Evolutionary conservation across 106 monocot species (phyloP), one percentile per base, ranked within the genome.

Genomic region (Allium fistulosum): DNA sequence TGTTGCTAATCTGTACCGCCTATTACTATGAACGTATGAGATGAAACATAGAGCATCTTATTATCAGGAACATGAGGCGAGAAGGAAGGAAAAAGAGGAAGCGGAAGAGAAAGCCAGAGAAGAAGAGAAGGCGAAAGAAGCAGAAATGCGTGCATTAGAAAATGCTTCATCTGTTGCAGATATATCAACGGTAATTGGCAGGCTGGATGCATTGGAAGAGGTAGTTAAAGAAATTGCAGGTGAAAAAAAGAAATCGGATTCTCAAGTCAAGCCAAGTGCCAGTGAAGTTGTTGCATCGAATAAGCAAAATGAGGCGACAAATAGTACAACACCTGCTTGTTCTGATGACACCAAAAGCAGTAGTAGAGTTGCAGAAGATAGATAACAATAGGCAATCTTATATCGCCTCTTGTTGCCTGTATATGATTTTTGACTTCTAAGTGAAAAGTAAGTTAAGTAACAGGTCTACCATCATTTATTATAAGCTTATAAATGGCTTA

Each of bases 161-260:
- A 75, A 80, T 67, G 72, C 15, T 10, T 49, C 74, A 7, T 57
- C 79, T 49, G 63, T 59, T 13, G 17, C 67, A 28, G 79, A 80
- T 59, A 57, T 92, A 13, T 78, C 71, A 51, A 64, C 78, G 60
- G 88, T 92, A 26, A 83, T 71, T 61, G 75, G 62, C 11, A 85
- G 92, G 71, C 68, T 92, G 62, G 79, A 83, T 57, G 80, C 83
- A 63, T 60, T 92, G 14, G 92, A 92, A 74, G 82, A 83, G 65
- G 46, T 66, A 49, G 83, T 88, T 53, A 92, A 83, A 69, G 85
- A 78, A 77, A 85, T 88, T 16, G 75, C 78, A 4, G 78, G 71
- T 51, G 82, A 87, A 9, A 85, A 60, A 83, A 77, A 74, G 67
- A 58, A 12, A 17, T 67, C 74, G 16, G 70, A 70, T 26, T 7